Conservation (phyloP, 176 grass and related monocot species). For the Aegilops tauschii region DNA sequence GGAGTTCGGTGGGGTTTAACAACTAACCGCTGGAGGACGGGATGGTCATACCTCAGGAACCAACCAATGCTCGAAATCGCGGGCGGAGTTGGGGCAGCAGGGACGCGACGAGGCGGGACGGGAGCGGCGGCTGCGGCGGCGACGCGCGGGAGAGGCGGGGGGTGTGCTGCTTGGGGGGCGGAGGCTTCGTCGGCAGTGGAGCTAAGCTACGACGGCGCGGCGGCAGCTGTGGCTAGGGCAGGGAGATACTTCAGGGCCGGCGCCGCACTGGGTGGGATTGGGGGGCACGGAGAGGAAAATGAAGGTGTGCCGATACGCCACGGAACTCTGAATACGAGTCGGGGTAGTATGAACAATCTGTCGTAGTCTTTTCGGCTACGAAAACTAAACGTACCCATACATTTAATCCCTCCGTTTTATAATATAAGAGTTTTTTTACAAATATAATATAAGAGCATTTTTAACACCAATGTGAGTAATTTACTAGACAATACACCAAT, state of each 20-base stretch:
- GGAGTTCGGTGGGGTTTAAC: background rate
- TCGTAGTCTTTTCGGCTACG: too few relatives aligned
- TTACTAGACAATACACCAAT: too few relatives aligned
- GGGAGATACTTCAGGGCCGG: background rate
- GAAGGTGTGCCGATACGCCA: background rate
- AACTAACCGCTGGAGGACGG: background rate
- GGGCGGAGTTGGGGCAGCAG: background rate
- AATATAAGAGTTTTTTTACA: too few relatives aligned
- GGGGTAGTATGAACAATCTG: background rate
- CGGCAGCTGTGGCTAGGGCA: background rate
- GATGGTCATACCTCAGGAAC: background rate
- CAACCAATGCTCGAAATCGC: background rate
- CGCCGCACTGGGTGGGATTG: constrained; percentile 11
- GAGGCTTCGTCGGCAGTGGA: background rate
- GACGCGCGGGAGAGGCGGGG: background rate
- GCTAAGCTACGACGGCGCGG: constrained; percentile 3
- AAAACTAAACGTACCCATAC: too few relatives aligned
- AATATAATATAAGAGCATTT: too few relatives aligned
- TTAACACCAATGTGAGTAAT: too few relatives aligned
- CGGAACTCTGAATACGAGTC: background rate
- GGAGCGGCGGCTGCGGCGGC: background rate
- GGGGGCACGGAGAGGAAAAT: background rate
- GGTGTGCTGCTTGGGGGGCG: background rate
- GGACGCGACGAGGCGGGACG: background rate
- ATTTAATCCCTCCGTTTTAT: too few relatives aligned